These are phyloP conservation scores for Crithidia expoeki DNA, from an alignment of 208 protist species.

Conservation along the genomic window DNA sequence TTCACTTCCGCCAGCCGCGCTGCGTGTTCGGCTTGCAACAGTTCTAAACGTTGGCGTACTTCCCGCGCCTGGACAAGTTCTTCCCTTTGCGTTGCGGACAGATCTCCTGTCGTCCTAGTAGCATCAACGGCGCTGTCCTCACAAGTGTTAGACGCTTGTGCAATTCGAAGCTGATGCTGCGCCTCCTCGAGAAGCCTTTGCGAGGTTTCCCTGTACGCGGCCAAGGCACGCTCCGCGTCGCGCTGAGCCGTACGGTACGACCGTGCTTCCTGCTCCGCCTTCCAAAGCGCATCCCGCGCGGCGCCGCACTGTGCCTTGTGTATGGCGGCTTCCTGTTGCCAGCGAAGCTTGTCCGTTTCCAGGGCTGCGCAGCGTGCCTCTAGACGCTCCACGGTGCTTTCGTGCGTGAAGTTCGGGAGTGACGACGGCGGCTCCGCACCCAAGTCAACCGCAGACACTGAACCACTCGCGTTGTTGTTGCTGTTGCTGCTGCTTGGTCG, in stretches of 20 bases:
- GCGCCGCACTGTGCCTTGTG: slow-evolving; percentile 28
- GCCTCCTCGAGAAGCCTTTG: slow-evolving; percentile 34
- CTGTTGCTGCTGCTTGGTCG: too few relatives aligned
- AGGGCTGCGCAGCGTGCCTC: slow-evolving; percentile 15
- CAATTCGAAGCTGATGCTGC: slow-evolving; percentile 24
- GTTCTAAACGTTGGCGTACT: slow-evolving; percentile 18
- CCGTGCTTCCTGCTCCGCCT: slow-evolving; percentile 31
- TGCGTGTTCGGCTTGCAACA: slow-evolving; percentile 32
- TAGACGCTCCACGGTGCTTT: slow-evolving; percentile 2
- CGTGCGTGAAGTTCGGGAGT: neutral
- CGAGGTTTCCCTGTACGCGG: slow-evolving; percentile 30
- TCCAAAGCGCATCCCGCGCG: slow-evolving; percentile 32
- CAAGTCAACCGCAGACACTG: too few relatives aligned
- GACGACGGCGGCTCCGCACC: neutral
- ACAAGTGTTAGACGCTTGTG: neutral
- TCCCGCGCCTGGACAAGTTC: neutral
- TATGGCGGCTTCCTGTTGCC: slow-evolving; percentile 32
- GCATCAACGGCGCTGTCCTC: neutral
- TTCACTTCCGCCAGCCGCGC: slow-evolving; percentile 22
- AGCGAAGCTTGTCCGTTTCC: slow-evolving; percentile 24
- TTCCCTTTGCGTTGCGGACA: neutral
- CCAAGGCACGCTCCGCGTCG: slow-evolving; percentile 23
- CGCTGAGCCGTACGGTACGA: slow-evolving; percentile 23
- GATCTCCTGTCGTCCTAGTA: neutral
- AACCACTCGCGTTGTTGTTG: too few relatives aligned